Conservation (phyloP, 129 eudicot species). For the Calendula officinalis region DNA sequence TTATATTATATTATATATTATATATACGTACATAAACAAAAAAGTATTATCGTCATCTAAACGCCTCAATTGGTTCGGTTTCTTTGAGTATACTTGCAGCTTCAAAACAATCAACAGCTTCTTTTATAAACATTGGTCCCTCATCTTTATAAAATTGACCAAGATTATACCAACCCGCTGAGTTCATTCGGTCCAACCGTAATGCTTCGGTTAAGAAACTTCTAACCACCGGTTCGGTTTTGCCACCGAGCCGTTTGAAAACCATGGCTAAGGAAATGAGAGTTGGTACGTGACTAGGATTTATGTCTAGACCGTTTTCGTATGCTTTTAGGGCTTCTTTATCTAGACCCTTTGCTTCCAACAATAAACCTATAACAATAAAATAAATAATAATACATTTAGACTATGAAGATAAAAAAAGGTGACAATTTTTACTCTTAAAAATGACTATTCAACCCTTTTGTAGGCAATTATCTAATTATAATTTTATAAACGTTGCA, state of each 20-base stretch:
- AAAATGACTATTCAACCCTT: too few relatives aligned
- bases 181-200: conserved; percentile 63
- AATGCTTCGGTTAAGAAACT: conserved; percentile 75
- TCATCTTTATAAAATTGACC: conserved; percentile 70
- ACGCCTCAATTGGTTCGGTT: conserved; percentile 82
- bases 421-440: too few relatives aligned
- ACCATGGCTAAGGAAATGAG: conserved; percentile 66
- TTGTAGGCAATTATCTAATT: too few relatives aligned
- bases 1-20: background rate
- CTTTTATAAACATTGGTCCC: conserved; percentile 42
- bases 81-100: conserved; percentile 68
- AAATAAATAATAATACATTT: background rate
- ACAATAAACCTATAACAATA: conserved; percentile 52
- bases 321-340: conserved; percentile 70
- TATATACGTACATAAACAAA: conserved; percentile 25
- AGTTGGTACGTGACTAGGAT: conserved; percentile 71
- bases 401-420: too few relatives aligned
- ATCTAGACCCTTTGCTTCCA: conserved; percentile 69
- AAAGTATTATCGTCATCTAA: conserved; percentile 44
- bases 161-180: conserved; percentile 68
- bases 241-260: conserved; percentile 47
- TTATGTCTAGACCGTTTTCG: conserved; percentile 47
- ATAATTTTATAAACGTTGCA: too few relatives aligned
- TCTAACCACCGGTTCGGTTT: conserved; percentile 40
- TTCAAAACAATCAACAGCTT: conserved; percentile 83